These are phyloP conservation scores for Cutaneotrichosporon cutaneum DNA, from an alignment of 1,284 basidiomycete genomes.

Conservation along the genomic window DNA sequence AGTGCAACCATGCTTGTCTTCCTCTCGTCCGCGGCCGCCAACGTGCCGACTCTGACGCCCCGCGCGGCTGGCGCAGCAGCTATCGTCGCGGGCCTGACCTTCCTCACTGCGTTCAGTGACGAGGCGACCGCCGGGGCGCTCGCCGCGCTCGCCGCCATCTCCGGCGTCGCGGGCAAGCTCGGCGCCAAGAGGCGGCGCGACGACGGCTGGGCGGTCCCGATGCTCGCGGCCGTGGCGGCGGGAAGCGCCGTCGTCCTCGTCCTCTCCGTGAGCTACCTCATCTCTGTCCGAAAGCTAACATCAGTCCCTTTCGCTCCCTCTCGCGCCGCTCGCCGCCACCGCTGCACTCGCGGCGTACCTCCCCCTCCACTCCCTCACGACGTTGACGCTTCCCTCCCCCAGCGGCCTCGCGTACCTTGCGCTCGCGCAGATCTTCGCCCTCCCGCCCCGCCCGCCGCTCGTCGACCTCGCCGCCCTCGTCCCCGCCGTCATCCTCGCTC, in stretches of 20 bases:
- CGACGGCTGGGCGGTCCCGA: constrained; percentile 1
- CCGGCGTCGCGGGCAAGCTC: not conserved
- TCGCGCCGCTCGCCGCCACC: not conserved
- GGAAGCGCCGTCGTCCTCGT: not conserved
- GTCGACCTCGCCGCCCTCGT: constrained; percentile 34
- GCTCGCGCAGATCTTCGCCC: constrained; percentile 40
- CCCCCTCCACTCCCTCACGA: constrained; percentile 23
- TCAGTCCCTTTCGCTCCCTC: not conserved
- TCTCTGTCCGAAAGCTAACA: not conserved
- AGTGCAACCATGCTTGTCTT: constrained; percentile 2
- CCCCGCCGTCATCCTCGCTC: constrained; percentile 7
- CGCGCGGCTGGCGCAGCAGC: not conserved
- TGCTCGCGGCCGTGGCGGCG: not conserved
- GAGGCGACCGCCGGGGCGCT: constrained; percentile 1
- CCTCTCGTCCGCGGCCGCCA: not conserved
- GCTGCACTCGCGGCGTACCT: constrained; percentile 26
- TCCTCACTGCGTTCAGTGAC: not conserved
- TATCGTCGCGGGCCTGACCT: not conserved
- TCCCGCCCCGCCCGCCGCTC: constrained; percentile 33
- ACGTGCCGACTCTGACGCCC: not conserved
- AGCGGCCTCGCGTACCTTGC: constrained; percentile 19
- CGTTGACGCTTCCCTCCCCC: constrained; percentile 14
- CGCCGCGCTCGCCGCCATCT: constrained; percentile 3
- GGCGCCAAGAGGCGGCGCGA: not conserved
- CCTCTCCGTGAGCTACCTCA: not conserved